These are phyloP conservation scores for Teratosphaeria epicoccoides DNA, from an alignment of 2,329 filamentous ascomycete genomes.

Conservation along the genomic window DNA sequence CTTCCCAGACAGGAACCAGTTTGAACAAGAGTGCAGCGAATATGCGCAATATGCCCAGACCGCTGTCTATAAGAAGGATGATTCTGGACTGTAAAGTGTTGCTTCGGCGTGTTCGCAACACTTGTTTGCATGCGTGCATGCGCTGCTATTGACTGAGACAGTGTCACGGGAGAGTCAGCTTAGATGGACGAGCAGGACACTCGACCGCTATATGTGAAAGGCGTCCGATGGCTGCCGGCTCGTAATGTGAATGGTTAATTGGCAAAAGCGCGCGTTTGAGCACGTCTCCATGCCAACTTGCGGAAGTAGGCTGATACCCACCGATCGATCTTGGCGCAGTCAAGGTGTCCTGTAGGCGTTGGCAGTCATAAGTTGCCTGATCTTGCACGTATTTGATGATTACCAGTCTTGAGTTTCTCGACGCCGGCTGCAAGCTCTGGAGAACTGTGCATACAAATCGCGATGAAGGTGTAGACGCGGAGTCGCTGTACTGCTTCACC, in stretches of 20 bases:
- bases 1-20: slow-evolving; percentile 17
- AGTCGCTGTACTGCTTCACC: slow-evolving; percentile 47
- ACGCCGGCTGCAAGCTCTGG: too few species aligned
- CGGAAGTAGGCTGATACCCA: neutral
- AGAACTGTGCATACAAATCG: slow-evolving; percentile 49
- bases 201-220: neutral
- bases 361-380: too few species aligned
- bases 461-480: slow-evolving; percentile 46
- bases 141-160: neutral
- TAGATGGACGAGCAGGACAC: neutral
- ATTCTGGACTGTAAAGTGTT: slow-evolving; percentile 30
- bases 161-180: neutral
- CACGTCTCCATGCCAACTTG: neutral
- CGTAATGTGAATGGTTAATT: neutral
- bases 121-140: neutral
- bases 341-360: too few species aligned
- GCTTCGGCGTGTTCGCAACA: too few species aligned
- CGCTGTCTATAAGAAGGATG: slow-evolving; percentile 27
- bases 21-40: slow-evolving; percentile 22
- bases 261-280: neutral
- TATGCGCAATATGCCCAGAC: slow-evolving; percentile 27
- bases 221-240: too few species aligned
- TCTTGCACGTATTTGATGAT: too few species aligned
- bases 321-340: too few species aligned
- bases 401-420: slow-evolving; percentile 44